Evolutionary conservation across 352 stramenopile species (phyloP).

Genomic region (Aphanomyces cochlioides): DNA sequence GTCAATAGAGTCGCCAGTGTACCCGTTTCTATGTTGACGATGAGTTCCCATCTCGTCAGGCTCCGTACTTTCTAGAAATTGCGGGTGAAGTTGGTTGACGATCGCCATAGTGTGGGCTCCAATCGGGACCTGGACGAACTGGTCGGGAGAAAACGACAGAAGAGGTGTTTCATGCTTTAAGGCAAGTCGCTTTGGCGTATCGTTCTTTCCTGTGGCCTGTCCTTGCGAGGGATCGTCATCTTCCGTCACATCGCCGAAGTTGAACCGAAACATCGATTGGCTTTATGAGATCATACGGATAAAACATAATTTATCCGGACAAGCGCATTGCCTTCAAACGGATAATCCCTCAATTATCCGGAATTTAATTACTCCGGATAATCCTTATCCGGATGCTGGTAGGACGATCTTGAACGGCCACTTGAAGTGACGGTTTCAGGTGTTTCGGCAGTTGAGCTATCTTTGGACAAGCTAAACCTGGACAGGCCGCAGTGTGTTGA

Average conservation of each 20-base stretch:
- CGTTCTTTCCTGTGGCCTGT: not conserved
- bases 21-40: constrained; percentile 37
- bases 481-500: no score
- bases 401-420: no score
- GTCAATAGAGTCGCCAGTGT: constrained; percentile 61
- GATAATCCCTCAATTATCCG: not conserved
- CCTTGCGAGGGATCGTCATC: not conserved
- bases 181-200: constrained; percentile 2
- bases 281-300: not conserved
- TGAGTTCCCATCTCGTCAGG: not conserved
- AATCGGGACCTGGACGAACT: constrained; percentile 21
- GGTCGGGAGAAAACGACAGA: not conserved
- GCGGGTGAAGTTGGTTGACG: constrained; percentile 19
- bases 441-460: no score
- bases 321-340: not conserved
- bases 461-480: no score
- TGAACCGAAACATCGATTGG: constrained; percentile 25
- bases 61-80: constrained; percentile 11
- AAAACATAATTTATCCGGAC: no score
- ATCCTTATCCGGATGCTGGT: no score
- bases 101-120: not conserved
- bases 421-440: no score
- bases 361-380: no score
- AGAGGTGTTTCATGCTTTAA: not conserved
- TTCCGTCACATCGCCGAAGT: constrained; percentile 13